Percentiles rank a stretch among this genome's conserved stretches.
Conservation (phyloP, 2,329 filamentous ascomycete genomes). For the Zymoseptoria crescenta region DNA sequence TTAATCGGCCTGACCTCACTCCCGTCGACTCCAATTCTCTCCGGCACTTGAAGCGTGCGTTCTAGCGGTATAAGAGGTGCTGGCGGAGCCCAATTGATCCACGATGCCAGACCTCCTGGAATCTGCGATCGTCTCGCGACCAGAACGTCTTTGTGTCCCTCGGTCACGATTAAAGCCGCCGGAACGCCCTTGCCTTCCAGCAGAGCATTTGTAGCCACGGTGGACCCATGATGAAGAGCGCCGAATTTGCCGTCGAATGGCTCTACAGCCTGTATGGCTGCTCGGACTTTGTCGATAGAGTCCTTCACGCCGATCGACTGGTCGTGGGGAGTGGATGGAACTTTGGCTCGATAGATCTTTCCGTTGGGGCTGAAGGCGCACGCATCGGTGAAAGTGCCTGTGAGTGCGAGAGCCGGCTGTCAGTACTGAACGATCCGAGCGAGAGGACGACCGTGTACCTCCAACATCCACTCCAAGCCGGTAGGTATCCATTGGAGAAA, state of each 20-base stretch:
- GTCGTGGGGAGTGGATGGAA: constrained; percentile 21
- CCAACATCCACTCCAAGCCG: constrained; percentile 21
- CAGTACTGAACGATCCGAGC: not conserved
- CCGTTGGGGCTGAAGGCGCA: constrained; percentile 21
- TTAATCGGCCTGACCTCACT: constrained; percentile 19
- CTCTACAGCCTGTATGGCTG: constrained; percentile 18
- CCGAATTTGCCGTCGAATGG: constrained; percentile 21
- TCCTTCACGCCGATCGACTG: constrained; percentile 23
- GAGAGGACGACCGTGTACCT: not conserved
- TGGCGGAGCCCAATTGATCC: constrained; percentile 22
- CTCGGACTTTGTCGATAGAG: constrained; percentile 21
- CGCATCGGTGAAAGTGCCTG: constrained; percentile 21
- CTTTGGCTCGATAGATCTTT: constrained; percentile 21
- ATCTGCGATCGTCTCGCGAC: constrained; percentile 22
- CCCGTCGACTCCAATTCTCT: constrained; percentile 21
- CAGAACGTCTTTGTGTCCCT: constrained; percentile 24
- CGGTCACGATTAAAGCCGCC: constrained; percentile 20
- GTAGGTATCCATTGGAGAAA: constrained; percentile 4
- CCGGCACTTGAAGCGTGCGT: constrained; percentile 19
- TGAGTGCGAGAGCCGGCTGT: not conserved
- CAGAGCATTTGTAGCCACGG: constrained; percentile 22
- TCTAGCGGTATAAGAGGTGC: constrained; percentile 22
- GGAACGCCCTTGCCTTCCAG: constrained; percentile 23
- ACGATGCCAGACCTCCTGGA: constrained; percentile 20
- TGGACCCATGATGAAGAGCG: constrained; percentile 21